Base-by-base conservation (phyloP, 768 basidiomycete species). In the Rhizopogon vulgaris region DNA sequence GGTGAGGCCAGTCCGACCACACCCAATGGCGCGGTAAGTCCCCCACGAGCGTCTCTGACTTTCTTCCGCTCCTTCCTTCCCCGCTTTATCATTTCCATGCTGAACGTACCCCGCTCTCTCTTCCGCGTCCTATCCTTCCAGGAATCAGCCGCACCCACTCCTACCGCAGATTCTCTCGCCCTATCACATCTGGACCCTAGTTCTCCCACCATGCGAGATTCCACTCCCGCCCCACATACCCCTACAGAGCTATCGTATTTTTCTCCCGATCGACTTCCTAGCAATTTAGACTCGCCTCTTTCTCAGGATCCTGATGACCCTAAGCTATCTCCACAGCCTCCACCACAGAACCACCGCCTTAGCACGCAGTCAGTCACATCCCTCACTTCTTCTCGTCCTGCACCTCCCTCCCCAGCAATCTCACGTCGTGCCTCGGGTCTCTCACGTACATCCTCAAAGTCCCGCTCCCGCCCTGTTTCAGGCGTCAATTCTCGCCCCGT, bases 401-500 rank as follows among this genome's bases (percentile, higher is more conserved):
- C 83, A 0, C 83, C 84, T 0, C 78, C 78, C 4, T 84, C 81
- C 1, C 83, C 83, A 14, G 78, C 73, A 0, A 51, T 72, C 4
- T 80, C 80, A 0, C 75, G 80, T 34, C 53, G 70, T 52, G 48
- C 67, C 43, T 76, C 76, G 10, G 60, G 62, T 9, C 41, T 64
- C 6, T 66, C 65, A 4, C 64, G 65, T 11, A 8, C 56, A 0
- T 63, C 66, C 6, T 68, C 58, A 12, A 53, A 36, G 18, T 52
- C 55, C 5, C 52, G 52, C 10, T 58, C 65, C 0, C 41, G 64
- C 3, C 63, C 64, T 0, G 53, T 49, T 6, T 68, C 64, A 4
- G 56, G 54, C 2, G 54, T 60, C 48, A 64, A 49, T 40, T 66
- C 65, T 9, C 56, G 64, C 34, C 60, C 62, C 0, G 10, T 32